Evolutionary conservation across 805 yeast species (phyloP).

Genomic region (Kazachstania martiniae): DNA sequence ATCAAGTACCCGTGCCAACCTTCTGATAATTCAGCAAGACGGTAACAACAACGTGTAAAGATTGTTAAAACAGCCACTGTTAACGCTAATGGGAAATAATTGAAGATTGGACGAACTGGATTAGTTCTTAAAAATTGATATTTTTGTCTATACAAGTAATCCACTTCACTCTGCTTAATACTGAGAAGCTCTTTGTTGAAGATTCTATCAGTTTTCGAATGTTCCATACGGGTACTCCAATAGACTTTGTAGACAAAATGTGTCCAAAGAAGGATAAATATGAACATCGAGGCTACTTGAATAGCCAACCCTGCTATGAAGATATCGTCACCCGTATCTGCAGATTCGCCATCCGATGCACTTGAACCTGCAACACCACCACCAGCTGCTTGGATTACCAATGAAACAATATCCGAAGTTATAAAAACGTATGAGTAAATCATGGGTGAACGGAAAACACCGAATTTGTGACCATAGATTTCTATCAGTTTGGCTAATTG

Average conservation of each 20-base stretch:
- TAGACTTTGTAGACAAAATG: conserved; percentile 36
- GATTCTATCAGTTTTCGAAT: conserved; percentile 10
- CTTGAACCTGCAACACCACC: conserved; percentile 60
- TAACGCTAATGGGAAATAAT: conserved; percentile 35
- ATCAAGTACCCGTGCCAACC: conserved; percentile 58
- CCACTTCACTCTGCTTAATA: conserved; percentile 13
- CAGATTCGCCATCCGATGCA: conserved; percentile 20
- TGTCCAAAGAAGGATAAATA: conserved; percentile 43
- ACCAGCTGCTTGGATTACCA: conserved; percentile 62
- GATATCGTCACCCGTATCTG: conserved; percentile 24
- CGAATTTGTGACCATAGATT: conserved; percentile 45
- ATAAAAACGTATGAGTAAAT: conserved; percentile 48
- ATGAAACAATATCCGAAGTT: conserved; percentile 50
- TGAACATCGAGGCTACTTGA: conserved; percentile 60
- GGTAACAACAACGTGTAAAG: conserved; percentile 58
- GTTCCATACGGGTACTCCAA: conserved; percentile 18
- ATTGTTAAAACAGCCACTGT: conserved; percentile 42
- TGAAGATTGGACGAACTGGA: conserved; percentile 27
- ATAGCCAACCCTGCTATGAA: conserved; percentile 73
- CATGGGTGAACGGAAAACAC: conserved; percentile 30
- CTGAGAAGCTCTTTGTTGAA: conserved; percentile 8
- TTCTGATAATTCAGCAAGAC: conserved; percentile 59
- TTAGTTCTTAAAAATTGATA: conserved; percentile 20
- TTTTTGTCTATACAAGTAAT: conserved; percentile 19
- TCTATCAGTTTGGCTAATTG: conserved; percentile 56